Evolutionary conservation across 371 early-diverging fungal species (phyloP), one percentile per base, ranked within the genome.

Genomic region (Amoeboaphelidium protococcarum): DNA sequence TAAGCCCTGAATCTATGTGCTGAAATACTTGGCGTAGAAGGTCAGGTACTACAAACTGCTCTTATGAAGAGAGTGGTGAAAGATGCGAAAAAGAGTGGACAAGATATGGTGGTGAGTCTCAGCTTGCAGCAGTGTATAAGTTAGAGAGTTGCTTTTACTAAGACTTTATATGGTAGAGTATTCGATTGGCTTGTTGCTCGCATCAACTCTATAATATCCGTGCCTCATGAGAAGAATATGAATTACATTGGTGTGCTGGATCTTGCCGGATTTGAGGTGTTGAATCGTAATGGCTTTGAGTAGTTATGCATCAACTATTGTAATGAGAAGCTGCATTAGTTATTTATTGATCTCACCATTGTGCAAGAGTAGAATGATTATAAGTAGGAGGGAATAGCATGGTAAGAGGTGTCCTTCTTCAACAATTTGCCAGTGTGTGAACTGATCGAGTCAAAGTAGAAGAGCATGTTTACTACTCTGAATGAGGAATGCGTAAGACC

Each of bases 211-310:
- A 19, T 19, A 16, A 16, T n/a, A 25, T 20, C 19, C 1, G 12
- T 40, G 40, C 20, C 20, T 23, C 22, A 37, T 3, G 22, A 10
- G 13, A 1, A 26, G 3, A 37, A 19, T 46, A 52, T 20, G 13
- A 42, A 42, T 45, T 44, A 53, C 25, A 66, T 68, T 45, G 62
- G 63, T 44, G 63, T 73, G 31, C 54, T 73, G 22, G 76, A 76
- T 59, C 72, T 76, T 54, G 73, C 71, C 53, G 74, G 76, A 19
- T 76, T 74, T 58, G 76, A 76, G 54, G 48, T 61, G 31, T 59
- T 72, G 47, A 41, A 63, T 4, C 31, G 50, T 23, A 67, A 65
- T 52, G 57, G 65, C 1, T 59, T 68, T 47, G 68, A 69, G 41
- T 68, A 67, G 42, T 58, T 71, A 42, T 63, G 66, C 44, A 71